Percentiles rank a stretch among this genome's conserved stretches.
Evolutionary conservation across 1,284 basidiomycete species (phyloP).

Genomic region (Cutaneotrichosporon mucoides): DNA sequence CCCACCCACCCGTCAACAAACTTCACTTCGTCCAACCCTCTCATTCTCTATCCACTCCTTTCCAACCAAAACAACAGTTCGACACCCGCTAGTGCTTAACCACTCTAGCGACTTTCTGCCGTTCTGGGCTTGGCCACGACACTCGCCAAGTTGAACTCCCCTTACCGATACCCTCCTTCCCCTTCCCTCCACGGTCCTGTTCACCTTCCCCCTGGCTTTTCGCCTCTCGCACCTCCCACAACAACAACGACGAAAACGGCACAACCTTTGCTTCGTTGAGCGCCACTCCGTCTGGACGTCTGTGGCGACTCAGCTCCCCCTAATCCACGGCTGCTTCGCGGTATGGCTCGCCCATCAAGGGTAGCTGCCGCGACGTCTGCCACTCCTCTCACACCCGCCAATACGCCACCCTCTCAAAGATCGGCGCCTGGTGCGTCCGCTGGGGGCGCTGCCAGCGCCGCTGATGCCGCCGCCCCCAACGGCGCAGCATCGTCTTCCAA

Average conservation of each 20-base stretch:
- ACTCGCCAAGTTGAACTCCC: no score
- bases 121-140: no score
- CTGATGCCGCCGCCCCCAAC: slow-evolving; percentile 6
- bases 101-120: no score
- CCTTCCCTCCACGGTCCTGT: no score
- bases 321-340: slow-evolving; percentile 8
- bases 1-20: neutral
- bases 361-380: slow-evolving; percentile 13
- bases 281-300: neutral
- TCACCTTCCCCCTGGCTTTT: no score
- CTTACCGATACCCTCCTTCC: no score
- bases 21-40: neutral
- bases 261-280: neutral
- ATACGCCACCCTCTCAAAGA: slow-evolving; percentile 5
- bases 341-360: slow-evolving; percentile 21
- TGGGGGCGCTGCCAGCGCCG: slow-evolving; percentile 3
- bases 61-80: no score
- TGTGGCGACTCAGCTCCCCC: neutral
- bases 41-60: neutral
- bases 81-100: no score
- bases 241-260: neutral
- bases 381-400: slow-evolving; percentile 5
- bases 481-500: slow-evolving; percentile 2
- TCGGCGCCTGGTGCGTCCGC: slow-evolving; percentile 3
- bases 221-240: no score